Evolutionary conservation across 2,329 filamentous ascomycete genomes (phyloP), one percentile per base, ranked within the genome.

Genomic region (Talaromyces funiculosus): DNA sequence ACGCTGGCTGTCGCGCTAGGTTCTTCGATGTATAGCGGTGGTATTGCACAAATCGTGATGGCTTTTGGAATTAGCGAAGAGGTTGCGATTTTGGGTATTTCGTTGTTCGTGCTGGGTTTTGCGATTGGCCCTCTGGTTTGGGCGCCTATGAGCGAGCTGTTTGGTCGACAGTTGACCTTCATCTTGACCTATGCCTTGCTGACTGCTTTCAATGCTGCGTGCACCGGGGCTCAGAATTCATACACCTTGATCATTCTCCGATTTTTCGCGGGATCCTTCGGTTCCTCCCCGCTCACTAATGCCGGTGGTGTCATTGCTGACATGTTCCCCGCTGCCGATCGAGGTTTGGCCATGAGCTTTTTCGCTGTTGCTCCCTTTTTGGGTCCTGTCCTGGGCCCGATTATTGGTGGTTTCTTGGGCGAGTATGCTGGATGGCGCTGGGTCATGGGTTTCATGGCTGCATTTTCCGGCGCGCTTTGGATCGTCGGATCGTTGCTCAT

Each of bases 281-380:
- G 84, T 9, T 83, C 83, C 0, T 84, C 83, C 7, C 82, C 84
- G 2, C 74, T 87, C 64, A 86, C 84, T 33, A 87, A 87, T 67
- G 81, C 82, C 1, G 83, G 84, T 1, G 85, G 84, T 58, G 82
- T 86, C 8, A 83, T 86, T 62, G 83, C 84, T 10, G 85, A 87
- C 67, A 83, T 86, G 72, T 86, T 86, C 65, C 68, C 76, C 7
- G 80, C 81, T 3, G 71, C 75, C 0, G 74, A 85, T 54, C 73
- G 84, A 63, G 84, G 84, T 61, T 62, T 80, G 43, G 87, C 86
- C 0, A 81, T 86, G 64, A 82, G 83, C 18, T 68, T 88, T 31
- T 90, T 89, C 67, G 84, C 86, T 4, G 80, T 84, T 16, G 85
- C 86, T 7, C 87, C 87, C 0, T 89, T 88, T 70, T 76, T 90